Base-by-base conservation (phyloP, 75 land plant species). In the Larix kaempferi region DNA sequence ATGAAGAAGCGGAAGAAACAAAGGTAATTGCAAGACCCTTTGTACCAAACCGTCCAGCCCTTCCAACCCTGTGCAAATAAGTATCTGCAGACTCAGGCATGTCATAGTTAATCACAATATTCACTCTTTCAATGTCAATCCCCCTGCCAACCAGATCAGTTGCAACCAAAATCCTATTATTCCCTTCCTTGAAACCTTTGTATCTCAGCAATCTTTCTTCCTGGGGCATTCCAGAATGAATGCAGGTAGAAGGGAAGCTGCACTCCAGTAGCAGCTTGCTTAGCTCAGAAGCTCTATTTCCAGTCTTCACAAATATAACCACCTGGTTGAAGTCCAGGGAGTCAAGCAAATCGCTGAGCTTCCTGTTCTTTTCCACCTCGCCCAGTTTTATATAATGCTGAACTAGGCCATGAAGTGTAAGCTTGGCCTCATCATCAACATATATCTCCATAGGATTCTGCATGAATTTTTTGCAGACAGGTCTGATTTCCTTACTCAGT, bases 221-320 rank as follows among this genome's bases (percentile, higher is more conserved):
- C 79, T 97, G 95, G 5, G 91, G 80, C 99, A 97, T 97, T 65
- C 99, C 99, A 81, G 98, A 97, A 66, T 97, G 99, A 61, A 97
- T 97, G 74, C 98, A 95, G 39, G 93, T 95, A 0, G 95, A 97
- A 7, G 99, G 99, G 74, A 97, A 97, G 71, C 94, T 97, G 78
- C 98, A 94, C 80, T 97, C 95, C 27, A 83, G 82, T 21, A 86
- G 80, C 56, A 86, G 73, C 82, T 84, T 86, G 66, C 80, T 84
- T 2, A 86, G 79, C 87, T 86, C 88, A 57, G 86, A 86, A 25
- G 86, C 86, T 62, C 88, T 84, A 35, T 76, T 84, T 35, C 84
- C 88, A 79, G 86, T 86, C 82, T 77, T 86, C 29, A 86, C 88
- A 78, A 86, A 86, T 7, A 86, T 86, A 54, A 86, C 88, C 37